phyloP scores from a whole-genome alignment of 2,329 filamentous ascomycete species.

The Zalaria obscura region DNA sequence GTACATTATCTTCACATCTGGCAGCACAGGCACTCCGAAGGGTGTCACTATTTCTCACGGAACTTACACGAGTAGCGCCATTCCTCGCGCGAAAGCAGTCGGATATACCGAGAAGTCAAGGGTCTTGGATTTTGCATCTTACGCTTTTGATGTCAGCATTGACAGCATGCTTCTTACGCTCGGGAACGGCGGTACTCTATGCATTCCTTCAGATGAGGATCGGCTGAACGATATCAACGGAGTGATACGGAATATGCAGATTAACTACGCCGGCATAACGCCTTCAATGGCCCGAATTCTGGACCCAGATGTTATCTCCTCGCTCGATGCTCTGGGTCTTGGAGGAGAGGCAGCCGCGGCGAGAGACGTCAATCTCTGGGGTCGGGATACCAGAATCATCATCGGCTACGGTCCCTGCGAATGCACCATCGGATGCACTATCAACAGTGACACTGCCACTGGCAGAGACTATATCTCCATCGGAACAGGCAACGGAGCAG shows the following conservation, averaged over 20 bases:
- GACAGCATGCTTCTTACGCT: constrained; percentile 8
- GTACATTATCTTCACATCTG: constrained; percentile 16
- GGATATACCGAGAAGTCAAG: constrained; percentile 2
- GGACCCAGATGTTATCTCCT: constrained; percentile 22
- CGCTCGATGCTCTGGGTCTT: constrained; percentile 27
- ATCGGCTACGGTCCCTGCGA: constrained; percentile 33
- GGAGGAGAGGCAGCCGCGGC: constrained; percentile 29
- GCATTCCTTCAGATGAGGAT: constrained; percentile 29
- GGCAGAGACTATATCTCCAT: constrained; percentile 7
- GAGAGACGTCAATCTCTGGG: constrained; percentile 23
- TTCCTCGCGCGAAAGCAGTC: constrained; percentile 21
- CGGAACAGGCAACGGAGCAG: constrained; percentile 7
- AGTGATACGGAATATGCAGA: constrained; percentile 19
- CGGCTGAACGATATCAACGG: constrained; percentile 33
- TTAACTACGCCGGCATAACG: constrained; percentile 31
- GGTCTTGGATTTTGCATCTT: constrained; percentile 7
- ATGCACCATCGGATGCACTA: constrained; percentile 10
- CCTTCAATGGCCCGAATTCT: constrained; percentile 29
- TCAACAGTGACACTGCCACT: constrained; percentile 6
- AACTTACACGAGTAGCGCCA: constrained; percentile 39
- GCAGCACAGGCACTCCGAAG: constrained; percentile 14
- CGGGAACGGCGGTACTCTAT: constrained; percentile 7
- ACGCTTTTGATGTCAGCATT: constrained; percentile 8
- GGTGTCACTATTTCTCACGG: constrained; percentile 21
- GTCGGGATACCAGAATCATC: constrained; percentile 22